A percentile compares a stretch with the other conserved stretches of the same genome.
phyloP scores from a whole-genome alignment of 257 asterid species.

The Osmanthus fragrans region DNA sequence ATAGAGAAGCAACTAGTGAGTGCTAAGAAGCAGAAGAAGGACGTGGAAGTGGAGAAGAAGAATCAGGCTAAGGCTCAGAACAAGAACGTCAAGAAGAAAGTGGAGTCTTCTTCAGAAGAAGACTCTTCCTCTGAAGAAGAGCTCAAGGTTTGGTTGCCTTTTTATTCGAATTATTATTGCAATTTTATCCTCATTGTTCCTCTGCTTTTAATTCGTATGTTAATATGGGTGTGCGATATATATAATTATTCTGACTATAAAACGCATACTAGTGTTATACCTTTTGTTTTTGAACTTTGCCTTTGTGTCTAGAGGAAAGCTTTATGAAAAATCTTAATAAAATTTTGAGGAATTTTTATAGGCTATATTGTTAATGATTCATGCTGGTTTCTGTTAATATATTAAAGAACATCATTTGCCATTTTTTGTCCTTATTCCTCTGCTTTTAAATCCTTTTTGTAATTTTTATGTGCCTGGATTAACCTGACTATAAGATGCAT shows the following conservation, averaged over 20 bases:
- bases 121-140: constrained; percentile 38
- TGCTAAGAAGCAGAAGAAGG: constrained; percentile 46
- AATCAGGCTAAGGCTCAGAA: constrained; percentile 30
- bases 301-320: background rate
- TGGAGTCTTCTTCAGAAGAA: constrained; percentile 52
- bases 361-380: background rate
- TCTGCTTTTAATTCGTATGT: background rate
- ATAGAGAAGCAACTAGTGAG: constrained; percentile 29
- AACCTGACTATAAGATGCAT: background rate
- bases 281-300: background rate
- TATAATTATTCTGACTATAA: background rate
- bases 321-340: background rate
- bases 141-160: constrained; percentile 23
- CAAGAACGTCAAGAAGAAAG: constrained; percentile 36
- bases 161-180: background rate
- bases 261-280: background rate
- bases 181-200: background rate
- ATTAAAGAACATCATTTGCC: background rate
- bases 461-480: background rate
- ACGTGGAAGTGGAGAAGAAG: constrained; percentile 32
- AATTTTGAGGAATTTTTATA: background rate
- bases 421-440: background rate
- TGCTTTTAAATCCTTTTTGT: background rate
- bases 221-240: background rate
- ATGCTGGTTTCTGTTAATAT: background rate